These are phyloP conservation scores for Cutaneotrichosporon dermatis DNA, from an alignment of 1,284 basidiomycete species.

Conservation along the genomic window DNA sequence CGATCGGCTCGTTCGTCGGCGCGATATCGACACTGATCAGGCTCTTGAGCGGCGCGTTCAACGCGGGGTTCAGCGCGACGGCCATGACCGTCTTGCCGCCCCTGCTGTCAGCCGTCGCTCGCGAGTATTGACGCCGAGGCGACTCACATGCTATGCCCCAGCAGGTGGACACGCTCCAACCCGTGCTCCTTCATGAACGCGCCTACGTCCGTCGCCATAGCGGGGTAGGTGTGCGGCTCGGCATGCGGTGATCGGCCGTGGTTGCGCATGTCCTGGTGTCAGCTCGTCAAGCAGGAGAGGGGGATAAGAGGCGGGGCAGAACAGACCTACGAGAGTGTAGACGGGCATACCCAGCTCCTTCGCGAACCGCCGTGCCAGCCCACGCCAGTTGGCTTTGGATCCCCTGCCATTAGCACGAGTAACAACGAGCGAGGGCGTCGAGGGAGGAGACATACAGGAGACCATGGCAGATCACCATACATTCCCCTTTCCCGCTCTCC, in stretches of 20 bases:
- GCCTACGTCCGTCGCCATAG: slow-evolving; percentile 49
- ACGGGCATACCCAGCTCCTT: slow-evolving; percentile 50
- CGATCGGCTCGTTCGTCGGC: slow-evolving; percentile 53
- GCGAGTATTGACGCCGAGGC: too few species aligned
- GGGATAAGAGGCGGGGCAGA: too few species aligned
- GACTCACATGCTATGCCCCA: slow-evolving; percentile 56
- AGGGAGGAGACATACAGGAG: slow-evolving; percentile 42
- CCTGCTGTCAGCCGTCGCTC: slow-evolving; percentile 30
- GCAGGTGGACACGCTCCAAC: slow-evolving; percentile 49
- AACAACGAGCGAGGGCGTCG: background rate
- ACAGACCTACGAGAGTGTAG: slow-evolving; percentile 51
- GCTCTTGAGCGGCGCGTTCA: slow-evolving; percentile 45
- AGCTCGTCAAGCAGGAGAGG: background rate
- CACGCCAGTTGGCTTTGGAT: slow-evolving; percentile 58
- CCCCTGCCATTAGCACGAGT: slow-evolving; percentile 38
- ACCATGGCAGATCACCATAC: slow-evolving; percentile 53
- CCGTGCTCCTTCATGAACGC: slow-evolving; percentile 48
- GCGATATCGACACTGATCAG: slow-evolving; percentile 57
- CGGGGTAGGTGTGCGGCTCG: slow-evolving; percentile 50
- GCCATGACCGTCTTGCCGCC: slow-evolving; percentile 57
- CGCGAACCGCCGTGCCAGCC: slow-evolving; percentile 52
- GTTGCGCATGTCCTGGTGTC: slow-evolving; percentile 53
- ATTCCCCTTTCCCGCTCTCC: slow-evolving; percentile 26
- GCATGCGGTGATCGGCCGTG: slow-evolving; percentile 55
- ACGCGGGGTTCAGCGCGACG: slow-evolving; percentile 48